Evolutionary conservation across 177 flowering plant genomes (phyloP).

Genomic region (Telopea speciosissima): DNA sequence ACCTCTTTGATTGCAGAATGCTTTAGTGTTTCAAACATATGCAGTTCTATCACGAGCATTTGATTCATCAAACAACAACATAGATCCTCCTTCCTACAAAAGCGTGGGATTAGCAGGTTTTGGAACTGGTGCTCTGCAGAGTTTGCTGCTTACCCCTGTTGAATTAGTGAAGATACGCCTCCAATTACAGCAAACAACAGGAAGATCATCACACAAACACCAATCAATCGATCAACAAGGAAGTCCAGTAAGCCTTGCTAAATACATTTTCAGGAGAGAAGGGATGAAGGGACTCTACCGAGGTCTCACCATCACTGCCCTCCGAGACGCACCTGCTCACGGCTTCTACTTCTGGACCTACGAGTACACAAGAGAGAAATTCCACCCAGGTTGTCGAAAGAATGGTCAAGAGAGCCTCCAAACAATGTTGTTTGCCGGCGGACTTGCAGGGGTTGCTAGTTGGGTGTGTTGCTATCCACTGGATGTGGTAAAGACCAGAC

Average conservation of each 20-base stretch:
- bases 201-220: not conserved
- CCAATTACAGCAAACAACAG: slow-evolving; percentile 32
- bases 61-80: slow-evolving; percentile 22
- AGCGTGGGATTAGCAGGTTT: slow-evolving; percentile 60
- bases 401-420: slow-evolving; percentile 44
- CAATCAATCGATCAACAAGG: not conserved
- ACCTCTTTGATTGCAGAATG: slow-evolving; percentile 41
- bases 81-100: slow-evolving; percentile 62
- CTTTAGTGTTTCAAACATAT: slow-evolving; percentile 64
- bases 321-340: slow-evolving; percentile 62
- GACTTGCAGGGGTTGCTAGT: slow-evolving; percentile 71
- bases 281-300: slow-evolving; percentile 53
- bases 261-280: slow-evolving; percentile 37
- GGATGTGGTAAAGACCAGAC: slow-evolving; percentile 60
- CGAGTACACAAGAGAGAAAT: slow-evolving; percentile 52
- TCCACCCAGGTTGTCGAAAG: slow-evolving; percentile 67
- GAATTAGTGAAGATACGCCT: slow-evolving; percentile 66
- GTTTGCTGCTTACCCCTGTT: slow-evolving; percentile 56
- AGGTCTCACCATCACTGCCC: slow-evolving; percentile 47
- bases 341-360: slow-evolving; percentile 67
- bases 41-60: slow-evolving; percentile 54
- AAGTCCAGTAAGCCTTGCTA: slow-evolving; percentile 42
- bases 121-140: slow-evolving; percentile 65
- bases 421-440: slow-evolving; percentile 64
- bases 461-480: slow-evolving; percentile 64